Evolutionary conservation across 306 rosid genomes (phyloP).

Genomic region (Neltuma alba): DNA sequence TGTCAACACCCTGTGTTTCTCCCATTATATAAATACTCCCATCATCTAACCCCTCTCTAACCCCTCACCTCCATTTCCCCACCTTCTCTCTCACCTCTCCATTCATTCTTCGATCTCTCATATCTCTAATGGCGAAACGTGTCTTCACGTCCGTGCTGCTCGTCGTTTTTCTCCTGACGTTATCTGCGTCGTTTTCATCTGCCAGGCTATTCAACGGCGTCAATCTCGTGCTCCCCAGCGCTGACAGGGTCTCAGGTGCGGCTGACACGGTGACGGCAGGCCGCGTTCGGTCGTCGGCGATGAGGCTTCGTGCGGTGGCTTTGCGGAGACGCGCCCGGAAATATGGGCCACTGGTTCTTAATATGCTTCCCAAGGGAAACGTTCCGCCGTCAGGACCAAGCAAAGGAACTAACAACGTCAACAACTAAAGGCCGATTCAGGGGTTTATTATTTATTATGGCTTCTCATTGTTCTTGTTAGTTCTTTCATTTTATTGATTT

Average conservation of each 20-base stretch:
- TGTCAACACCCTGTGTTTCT: conserved; percentile 5
- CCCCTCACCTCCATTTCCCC: background rate
- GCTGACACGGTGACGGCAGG: background rate
- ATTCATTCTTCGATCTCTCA: background rate
- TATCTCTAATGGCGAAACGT: conserved; percentile 32
- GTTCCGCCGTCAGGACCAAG: conserved; percentile 72
- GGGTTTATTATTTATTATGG: background rate
- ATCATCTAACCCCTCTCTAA: conserved; percentile 1
- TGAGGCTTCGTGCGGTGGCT: background rate
- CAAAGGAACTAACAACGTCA: conserved; percentile 53
- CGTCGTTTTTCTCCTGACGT: conserved; percentile 20
- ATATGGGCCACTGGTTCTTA: conserved; percentile 46
- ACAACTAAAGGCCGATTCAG: conserved; percentile 34
- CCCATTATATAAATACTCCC: background rate
- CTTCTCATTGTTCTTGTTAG: background rate
- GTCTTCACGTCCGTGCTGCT: conserved; percentile 6
- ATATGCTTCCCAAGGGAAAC: conserved; percentile 71
- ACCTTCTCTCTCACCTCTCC: background rate
- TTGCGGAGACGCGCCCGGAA: conserved; percentile 31
- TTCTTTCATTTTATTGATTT: background rate
- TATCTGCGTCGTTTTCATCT: conserved; percentile 19
- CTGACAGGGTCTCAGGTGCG: no score
- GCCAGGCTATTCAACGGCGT: conserved; percentile 45
- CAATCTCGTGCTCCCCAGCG: conserved; percentile 42
- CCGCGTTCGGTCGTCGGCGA: background rate